Evolutionary conservation across 495 filamentous ascomycete genomes (phyloP).

Genomic region (Neurospora africana): DNA sequence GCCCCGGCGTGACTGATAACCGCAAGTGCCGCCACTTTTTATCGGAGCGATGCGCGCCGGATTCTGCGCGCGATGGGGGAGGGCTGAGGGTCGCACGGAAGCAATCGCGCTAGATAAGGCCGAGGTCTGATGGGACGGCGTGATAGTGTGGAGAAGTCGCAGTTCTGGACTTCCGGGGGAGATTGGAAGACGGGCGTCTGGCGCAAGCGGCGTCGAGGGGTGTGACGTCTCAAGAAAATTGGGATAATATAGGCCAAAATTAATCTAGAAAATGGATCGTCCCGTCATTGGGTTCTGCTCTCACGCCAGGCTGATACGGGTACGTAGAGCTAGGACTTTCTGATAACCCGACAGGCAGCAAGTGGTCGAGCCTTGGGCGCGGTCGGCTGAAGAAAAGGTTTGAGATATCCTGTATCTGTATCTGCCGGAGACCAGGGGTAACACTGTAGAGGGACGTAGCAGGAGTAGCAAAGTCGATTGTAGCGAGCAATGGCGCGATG

Average conservation of each 20-base stretch:
- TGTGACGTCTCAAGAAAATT: background rate
- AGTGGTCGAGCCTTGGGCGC: background rate
- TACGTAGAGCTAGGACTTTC: background rate
- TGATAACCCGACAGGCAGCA: background rate
- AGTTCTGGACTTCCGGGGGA: background rate
- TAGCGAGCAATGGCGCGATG: background rate
- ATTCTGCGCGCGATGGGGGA: conserved; percentile 17
- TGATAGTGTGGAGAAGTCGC: background rate
- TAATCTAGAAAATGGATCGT: background rate
- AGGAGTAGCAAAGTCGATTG: background rate
- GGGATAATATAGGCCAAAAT: background rate
- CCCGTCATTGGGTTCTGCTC: background rate
- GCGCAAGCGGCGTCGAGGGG: background rate
- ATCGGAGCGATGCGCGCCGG: conserved; percentile 25
- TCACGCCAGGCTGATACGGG: background rate
- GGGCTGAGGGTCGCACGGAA: conserved; percentile 1
- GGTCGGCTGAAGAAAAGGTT: background rate
- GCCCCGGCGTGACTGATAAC: conserved; percentile 32
- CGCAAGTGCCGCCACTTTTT: conserved; percentile 37
- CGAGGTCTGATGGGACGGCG: background rate
- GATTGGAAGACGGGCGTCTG: background rate
- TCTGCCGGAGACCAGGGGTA: background rate
- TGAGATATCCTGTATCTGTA: background rate
- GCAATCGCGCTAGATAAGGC: conserved; percentile 2
- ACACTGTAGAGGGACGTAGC: background rate